These are phyloP conservation scores for Triticum urartu DNA, from an alignment of 176 grass and related monocot genomes.

Conservation along the genomic window DNA sequence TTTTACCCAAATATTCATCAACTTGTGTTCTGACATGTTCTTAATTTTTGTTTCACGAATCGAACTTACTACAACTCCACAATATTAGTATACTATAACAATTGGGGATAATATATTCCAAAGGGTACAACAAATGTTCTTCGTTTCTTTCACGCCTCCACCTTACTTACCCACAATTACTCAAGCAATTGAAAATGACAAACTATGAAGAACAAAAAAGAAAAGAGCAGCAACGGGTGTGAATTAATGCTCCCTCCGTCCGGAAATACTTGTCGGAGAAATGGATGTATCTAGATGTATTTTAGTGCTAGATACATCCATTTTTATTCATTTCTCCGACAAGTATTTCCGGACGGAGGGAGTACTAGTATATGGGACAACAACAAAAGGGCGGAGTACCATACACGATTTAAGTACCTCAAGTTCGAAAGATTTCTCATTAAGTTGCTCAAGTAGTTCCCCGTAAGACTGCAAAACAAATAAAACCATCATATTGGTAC, in stretches of 20 bases:
- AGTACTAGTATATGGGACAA: background rate
- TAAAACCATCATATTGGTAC: constrained; percentile 28
- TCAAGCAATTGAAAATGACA: background rate
- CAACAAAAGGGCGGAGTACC: background rate
- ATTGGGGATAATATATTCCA: no score
- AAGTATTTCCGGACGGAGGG: no score
- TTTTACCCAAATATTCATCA: background rate
- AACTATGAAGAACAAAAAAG: background rate
- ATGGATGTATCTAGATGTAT: no score
- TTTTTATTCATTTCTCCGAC: no score
- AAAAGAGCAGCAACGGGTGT: background rate
- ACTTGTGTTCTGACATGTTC: constrained; percentile 9
- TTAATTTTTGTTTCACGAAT: background rate
- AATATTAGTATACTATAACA: background rate
- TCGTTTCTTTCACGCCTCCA: background rate
- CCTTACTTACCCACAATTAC: constrained; percentile 10
- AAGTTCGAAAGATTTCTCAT: constrained; percentile 94
- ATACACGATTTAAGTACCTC: constrained; percentile 64
- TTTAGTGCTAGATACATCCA: no score
- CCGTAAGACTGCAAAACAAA: constrained; percentile 72
- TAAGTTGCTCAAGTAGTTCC: constrained; percentile 85
- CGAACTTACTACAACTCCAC: background rate
- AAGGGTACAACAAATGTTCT: background rate
- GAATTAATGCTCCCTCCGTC: background rate
- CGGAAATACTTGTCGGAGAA: no score